These are phyloP conservation scores for Dicorynia guianensis DNA, from an alignment of 306 rosid genomes.

Conservation along the genomic window DNA sequence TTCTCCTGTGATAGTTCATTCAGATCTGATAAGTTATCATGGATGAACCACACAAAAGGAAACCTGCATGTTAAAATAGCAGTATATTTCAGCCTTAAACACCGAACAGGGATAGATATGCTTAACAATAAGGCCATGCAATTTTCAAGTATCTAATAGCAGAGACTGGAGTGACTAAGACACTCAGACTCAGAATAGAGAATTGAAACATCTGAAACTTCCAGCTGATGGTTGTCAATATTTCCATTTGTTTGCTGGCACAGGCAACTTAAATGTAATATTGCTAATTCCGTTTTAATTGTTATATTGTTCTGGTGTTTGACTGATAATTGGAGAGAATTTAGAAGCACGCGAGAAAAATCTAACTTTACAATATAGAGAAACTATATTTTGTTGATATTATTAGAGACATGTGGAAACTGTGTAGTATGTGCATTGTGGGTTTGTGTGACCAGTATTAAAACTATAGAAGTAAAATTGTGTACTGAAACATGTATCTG, in stretches of 20 bases:
- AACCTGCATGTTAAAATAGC: background rate
- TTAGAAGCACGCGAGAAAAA: background rate
- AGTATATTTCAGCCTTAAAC: background rate
- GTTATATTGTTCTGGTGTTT: no score
- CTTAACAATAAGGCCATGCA: background rate
- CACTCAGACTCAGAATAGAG: background rate
- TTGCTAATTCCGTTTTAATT: no score
- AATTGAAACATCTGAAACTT: background rate
- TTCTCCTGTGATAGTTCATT: background rate
- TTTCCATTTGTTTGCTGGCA: background rate
- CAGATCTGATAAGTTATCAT: background rate
- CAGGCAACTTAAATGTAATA: no score
- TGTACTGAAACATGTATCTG: no score
- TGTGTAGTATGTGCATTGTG: no score
- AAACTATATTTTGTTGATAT: no score
- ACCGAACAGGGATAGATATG: background rate
- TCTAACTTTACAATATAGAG: no score
- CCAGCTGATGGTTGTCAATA: background rate
- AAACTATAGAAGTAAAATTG: no score
- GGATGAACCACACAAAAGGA: background rate
- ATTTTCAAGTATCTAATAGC: background rate
- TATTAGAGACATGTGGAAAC: no score
- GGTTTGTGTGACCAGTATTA: no score
- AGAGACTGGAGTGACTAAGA: background rate
- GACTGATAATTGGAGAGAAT: background rate